Conservation (phyloP, 2,329 filamentous ascomycete genomes). For the Penicillium sp. region DNA sequence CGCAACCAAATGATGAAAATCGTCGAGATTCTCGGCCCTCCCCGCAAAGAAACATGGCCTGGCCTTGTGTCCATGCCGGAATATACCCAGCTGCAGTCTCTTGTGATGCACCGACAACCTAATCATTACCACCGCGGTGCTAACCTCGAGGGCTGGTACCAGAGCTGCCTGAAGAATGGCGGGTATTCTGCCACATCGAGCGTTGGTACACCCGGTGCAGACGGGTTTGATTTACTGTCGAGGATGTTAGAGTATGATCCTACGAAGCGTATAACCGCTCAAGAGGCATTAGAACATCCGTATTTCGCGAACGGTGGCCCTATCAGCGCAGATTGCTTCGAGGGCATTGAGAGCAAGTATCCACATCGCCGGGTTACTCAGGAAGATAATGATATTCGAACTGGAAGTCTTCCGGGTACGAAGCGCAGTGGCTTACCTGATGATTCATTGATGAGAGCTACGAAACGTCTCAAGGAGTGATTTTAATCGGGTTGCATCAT, state of each 20-base stretch:
- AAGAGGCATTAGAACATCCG: constrained; percentile 82
- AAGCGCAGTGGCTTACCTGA: constrained; percentile 86
- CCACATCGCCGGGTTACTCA: constrained; percentile 86
- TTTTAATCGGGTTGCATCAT: not conserved
- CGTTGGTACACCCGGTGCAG: constrained; percentile 63
- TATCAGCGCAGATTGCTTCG: constrained; percentile 82
- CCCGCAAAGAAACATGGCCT: constrained; percentile 86
- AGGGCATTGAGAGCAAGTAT: constrained; percentile 84
- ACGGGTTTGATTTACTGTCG: constrained; percentile 80
- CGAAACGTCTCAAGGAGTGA: constrained; percentile 57
- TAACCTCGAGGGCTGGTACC: constrained; percentile 78
- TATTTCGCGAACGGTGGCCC: constrained; percentile 76
- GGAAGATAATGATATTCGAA: constrained; percentile 95
- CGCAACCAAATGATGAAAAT: constrained; percentile 99
- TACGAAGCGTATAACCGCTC: constrained; percentile 80
- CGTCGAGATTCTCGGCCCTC: constrained; percentile 90
- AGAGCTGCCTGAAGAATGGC: constrained; percentile 65
- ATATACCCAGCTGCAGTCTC: constrained; percentile 66
- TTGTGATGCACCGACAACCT: constrained; percentile 45
- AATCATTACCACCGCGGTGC: constrained; percentile 55
- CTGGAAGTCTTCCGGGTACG: constrained; percentile 82
- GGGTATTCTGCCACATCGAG: constrained; percentile 52
- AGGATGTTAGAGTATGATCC: constrained; percentile 92
- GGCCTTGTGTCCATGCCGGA: constrained; percentile 84
- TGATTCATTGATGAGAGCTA: constrained; percentile 65